Evolutionary conservation across 1,139 yeast genomes (phyloP), one percentile per base, ranked within the genome.

Genomic region (Debaryomyces sp.): DNA sequence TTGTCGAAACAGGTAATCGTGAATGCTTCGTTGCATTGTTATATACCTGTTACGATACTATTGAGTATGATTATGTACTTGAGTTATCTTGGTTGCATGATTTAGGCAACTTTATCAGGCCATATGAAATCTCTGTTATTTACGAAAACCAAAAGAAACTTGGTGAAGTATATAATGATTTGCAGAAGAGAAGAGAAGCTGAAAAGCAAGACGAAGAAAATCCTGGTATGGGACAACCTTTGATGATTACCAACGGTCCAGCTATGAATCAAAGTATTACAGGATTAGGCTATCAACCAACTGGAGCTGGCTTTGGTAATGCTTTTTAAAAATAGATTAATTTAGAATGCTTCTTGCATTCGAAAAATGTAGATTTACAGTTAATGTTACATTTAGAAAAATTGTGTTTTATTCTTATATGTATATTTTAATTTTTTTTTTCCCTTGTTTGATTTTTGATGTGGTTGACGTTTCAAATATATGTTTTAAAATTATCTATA

Each of bases 1-100:
- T 94, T 69, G 98, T 95, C 52, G 98, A 92, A 63, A 91, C 96
- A 43, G 99, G 97, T 61, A 94, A 94, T 75, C 91, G 87, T 70
- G 99, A 94, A 75, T 90, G 97, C 63, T 89, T 90, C 65, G 89
- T 91, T 60, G 98, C 97, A 9, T 81, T 92, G 54, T 78, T 95
- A 61, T 95, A 87, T 72, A 77, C 92, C 6, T 89, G 96, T 62
- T 95, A 94, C 68, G 90, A 88, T 50, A 77, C 85, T 61, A 78
- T 94, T 57, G 82, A 84, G 49, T 84, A 83, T 57, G 99, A 94
- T 64, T 86, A 87, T 61, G 97, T 94, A 24, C 73, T 87, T 60
- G 99, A 94, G 69, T 74, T 91, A 58, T 80, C 96, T 37, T 94
- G 99, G 99, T 78, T 96, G 66, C 88, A 91, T 68, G 81, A 83